Evolutionary conservation across 2,329 filamentous ascomycete species (phyloP).

Genomic region (Penicillium sp.): DNA sequence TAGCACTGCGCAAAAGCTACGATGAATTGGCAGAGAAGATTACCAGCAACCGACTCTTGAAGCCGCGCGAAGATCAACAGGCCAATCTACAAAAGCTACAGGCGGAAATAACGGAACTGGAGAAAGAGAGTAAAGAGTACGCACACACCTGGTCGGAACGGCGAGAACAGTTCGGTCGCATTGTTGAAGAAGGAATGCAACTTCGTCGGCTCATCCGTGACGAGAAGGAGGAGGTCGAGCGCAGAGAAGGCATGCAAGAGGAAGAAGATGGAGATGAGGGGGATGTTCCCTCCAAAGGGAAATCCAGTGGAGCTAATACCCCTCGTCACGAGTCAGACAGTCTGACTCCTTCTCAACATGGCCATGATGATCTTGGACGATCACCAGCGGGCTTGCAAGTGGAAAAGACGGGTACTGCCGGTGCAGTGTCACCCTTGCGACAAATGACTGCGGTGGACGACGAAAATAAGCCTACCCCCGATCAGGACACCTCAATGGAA

Average conservation of each 20-base stretch:
- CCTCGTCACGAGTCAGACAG: constrained; percentile 45
- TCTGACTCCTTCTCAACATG: constrained; percentile 29
- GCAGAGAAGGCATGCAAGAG: constrained; percentile 69
- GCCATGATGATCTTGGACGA: constrained; percentile 27
- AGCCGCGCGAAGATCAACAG: constrained; percentile 74
- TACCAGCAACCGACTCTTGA: constrained; percentile 67
- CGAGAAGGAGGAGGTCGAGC: constrained; percentile 88
- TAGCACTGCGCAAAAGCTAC: constrained; percentile 72
- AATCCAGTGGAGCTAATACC: constrained; percentile 43
- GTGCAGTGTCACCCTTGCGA: constrained; percentile 34
- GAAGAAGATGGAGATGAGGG: constrained; percentile 51
- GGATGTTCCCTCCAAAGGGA: constrained; percentile 43
- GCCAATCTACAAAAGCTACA: constrained; percentile 70
- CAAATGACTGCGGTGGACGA: too few species aligned
- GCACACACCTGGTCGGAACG: constrained; percentile 75
- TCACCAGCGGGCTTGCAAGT: constrained; percentile 23
- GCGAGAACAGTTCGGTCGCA: constrained; percentile 73
- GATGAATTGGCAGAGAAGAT: constrained; percentile 84
- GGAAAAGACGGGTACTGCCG: constrained; percentile 26
- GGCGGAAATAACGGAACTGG: constrained; percentile 77
- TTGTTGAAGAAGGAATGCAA: constrained; percentile 84
- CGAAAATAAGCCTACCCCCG: too few species aligned
- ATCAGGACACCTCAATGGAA: too few species aligned
- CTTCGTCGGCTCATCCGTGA: constrained; percentile 78
- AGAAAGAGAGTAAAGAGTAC: constrained; percentile 74